Base-by-base conservation (phyloP, 257 asterid genomes). In the Salvia hispanica region DNA sequence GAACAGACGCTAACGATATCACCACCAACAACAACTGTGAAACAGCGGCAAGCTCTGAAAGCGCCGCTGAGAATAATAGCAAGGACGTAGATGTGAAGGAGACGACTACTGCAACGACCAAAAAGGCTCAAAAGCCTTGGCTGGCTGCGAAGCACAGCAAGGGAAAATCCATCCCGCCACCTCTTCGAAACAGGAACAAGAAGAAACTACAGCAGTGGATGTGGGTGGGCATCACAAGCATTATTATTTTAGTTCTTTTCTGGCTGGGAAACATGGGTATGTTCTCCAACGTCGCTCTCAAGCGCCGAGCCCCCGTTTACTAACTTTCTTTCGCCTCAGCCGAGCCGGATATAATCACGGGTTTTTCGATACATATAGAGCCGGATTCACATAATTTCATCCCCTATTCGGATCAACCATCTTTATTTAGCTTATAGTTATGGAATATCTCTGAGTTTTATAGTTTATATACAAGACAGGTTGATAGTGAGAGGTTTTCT, bases 151-250 rank as follows among this genome's bases (percentile, higher is more conserved):
- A 87, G 85, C 91, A 81, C 58, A 80, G 64, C 77, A 91, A 88
- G 85, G 34, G 84, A 18, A 86, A 84, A 61, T 64, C 89, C 3
- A 74, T 87, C 48, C 98, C 99, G 18, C 96, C 98, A 6, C 83
- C 95, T 6, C 95, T 91, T 15, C 93, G 99, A 40, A 88, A 80
- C 84, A 80, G 89, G 68, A 79, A 80, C 73, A 87, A 78, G 86
- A 94, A 72, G 67, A 88, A 71, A 58, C 52, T 81, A 79, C 96
- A 86, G 91, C 97, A 91, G 76, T 91, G 95, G 95, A 62, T 87
- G 76, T 89, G 95, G 96, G 80, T 85, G 18, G 77, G 62, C 6
- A 0, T 83, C 53, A 67, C 91, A 42, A 69, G 88, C 80, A 0
- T 78, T 3, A 15, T 78, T 6, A 86, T 91, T 47, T 10, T 94